A percentile compares a stretch with the other conserved stretches of the same genome.
Conservation (phyloP, 768 basidiomycete species). For the Russula foetens region DNA sequence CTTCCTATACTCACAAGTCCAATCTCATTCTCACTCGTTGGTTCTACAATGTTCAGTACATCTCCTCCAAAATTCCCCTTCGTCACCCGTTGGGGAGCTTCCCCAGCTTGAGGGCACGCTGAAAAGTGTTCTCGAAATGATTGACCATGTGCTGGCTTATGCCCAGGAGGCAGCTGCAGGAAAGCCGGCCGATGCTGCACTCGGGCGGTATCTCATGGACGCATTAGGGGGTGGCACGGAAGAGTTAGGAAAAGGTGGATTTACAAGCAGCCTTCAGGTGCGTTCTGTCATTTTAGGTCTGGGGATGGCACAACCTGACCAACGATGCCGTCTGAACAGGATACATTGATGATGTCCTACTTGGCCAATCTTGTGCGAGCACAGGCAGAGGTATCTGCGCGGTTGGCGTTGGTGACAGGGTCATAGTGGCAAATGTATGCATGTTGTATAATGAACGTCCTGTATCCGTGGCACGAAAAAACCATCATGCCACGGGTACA, state of each 20-base stretch:
- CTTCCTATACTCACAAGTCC: not conserved
- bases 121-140: slow-evolving; percentile 59
- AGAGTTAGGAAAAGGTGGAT: slow-evolving; percentile 61
- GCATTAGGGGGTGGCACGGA: slow-evolving; percentile 67
- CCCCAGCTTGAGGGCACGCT: slow-evolving; percentile 72
- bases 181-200: slow-evolving; percentile 67
- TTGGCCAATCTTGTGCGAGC: slow-evolving; percentile 88
- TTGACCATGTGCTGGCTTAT: slow-evolving; percentile 80
- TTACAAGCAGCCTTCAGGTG: slow-evolving; percentile 73
- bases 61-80: slow-evolving; percentile 45
- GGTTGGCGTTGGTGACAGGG: slow-evolving; percentile 66
- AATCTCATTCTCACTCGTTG: no score
- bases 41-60: slow-evolving; percentile 46
- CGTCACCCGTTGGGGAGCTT: slow-evolving; percentile 50
- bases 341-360: slow-evolving; percentile 92
- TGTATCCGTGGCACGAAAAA: slow-evolving; percentile 6
- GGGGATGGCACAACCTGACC: slow-evolving; percentile 17
- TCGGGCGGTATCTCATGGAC: slow-evolving; percentile 89
- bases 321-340: slow-evolving; percentile 35
- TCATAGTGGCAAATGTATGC: slow-evolving; percentile 27
- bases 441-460: slow-evolving; percentile 4
- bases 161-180: slow-evolving; percentile 78
- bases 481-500: not conserved
- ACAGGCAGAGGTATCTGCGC: slow-evolving; percentile 86
- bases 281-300: slow-evolving; percentile 6